Conservation (phyloP, 257 asterid species). For the Solanum corneliomulleri region DNA sequence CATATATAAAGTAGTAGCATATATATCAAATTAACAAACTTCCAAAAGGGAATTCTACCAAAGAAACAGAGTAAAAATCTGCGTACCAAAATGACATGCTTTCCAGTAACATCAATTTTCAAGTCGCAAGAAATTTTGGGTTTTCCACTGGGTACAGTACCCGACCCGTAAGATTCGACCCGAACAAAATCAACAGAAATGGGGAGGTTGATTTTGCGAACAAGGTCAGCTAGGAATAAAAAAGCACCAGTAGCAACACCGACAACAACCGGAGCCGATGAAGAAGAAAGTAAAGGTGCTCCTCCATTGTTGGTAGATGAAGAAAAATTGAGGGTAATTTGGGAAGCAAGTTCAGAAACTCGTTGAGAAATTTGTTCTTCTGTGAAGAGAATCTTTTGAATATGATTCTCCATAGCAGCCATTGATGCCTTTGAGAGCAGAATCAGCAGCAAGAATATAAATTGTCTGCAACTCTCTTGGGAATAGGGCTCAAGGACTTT, state of each 20-base stretch:
- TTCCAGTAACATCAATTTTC: constrained; percentile 59
- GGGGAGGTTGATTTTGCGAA: constrained; percentile 49
- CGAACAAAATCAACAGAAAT: constrained; percentile 65
- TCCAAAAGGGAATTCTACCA: neutral
- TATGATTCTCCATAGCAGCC: constrained; percentile 17
- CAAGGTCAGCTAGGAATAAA: constrained; percentile 81
- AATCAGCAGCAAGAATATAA: neutral
- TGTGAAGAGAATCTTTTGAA: constrained; percentile 47
- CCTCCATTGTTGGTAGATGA: neutral
- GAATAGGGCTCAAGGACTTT: neutral
- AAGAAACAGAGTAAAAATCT: neutral
- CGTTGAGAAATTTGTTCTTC: constrained; percentile 38
- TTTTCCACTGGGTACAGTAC: constrained; percentile 59
- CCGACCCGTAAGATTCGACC: constrained; percentile 72
- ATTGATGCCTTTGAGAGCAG: neutral
- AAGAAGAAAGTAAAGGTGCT: neutral
- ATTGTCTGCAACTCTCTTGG: neutral
- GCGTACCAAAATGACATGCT: constrained; percentile 69
- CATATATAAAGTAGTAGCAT: neutral
- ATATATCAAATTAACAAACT: too few relatives aligned
- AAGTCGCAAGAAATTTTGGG: constrained; percentile 61
- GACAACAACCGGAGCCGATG: constrained; percentile 41
- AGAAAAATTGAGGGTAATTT: constrained; percentile 46
- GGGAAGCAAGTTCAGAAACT: constrained; percentile 53
- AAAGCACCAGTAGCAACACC: constrained; percentile 97